Evolutionary conservation across 2,329 filamentous ascomycete genomes (phyloP), one percentile per base, ranked within the genome.

Genomic region (Hypomyces rosellus): DNA sequence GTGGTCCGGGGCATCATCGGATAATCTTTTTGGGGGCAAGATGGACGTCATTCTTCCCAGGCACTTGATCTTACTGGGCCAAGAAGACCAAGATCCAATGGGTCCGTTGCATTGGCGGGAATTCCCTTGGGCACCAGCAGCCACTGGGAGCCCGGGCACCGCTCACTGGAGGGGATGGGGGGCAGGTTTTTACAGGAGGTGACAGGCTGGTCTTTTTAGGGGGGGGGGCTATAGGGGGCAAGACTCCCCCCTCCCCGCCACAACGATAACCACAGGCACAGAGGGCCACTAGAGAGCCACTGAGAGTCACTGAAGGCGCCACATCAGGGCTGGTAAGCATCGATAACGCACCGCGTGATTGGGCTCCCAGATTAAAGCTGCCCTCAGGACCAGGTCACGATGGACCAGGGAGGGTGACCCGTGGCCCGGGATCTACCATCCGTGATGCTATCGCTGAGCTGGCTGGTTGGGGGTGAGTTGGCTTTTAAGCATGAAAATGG

Each of bases 401-500:
- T 30, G 18, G 11, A 14, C 41, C 12, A 15, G 36, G 14, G 36
- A 38, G 16, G 36, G 36, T 38, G 14, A n/a, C 14, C 14, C 36
- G 36, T 38, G 36, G 14, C 12, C 14, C 14, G 14, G 14, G 36
- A 38, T 38, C 14, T 38, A n/a, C 16, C 22, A 9, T 43, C 18
- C 1, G n/a, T n/a, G 18, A 46, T 2, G 43, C 25, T 11, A 30
- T 30, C 25, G 25, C 25, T 34, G 8, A 55, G n/a, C 11, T 54
- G 53, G n/a, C 11, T 54, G 53, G 15, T 54, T 54, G 0, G 22
- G 22, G 13, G 53, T 53, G 3, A 55, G 45, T n/a, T 57, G 54
- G 34, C 52, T 55, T 43, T 49, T 55, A 16, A 55, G 49, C 48
- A 46, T 50, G 48, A 46, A 46, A 36, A 22, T 40, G 22, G 13